Evolutionary conservation across 208 protist genomes (phyloP).

Genomic region (Naegleria lovaniensis): DNA sequence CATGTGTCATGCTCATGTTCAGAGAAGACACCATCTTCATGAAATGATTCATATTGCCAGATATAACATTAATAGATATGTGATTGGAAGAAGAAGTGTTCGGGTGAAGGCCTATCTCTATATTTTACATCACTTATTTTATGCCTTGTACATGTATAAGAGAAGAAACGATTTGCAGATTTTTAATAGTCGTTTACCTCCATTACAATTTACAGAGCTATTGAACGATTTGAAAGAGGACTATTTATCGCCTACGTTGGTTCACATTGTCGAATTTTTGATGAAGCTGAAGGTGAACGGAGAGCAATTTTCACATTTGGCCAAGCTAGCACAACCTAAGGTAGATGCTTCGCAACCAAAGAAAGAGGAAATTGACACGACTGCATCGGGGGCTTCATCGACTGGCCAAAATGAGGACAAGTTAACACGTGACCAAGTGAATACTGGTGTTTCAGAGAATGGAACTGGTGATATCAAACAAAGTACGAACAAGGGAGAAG

Average conservation of each 20-base stretch:
- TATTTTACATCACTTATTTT: constrained; percentile 10
- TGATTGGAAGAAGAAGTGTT: not conserved
- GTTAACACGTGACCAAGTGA: not conserved
- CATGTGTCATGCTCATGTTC: not conserved
- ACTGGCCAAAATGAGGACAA: not conserved
- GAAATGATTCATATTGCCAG: not conserved
- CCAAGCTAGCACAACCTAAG: not conserved
- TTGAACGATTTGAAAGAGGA: not conserved
- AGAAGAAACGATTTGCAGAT: not conserved
- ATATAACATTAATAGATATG: constrained; percentile 9
- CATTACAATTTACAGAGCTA: not conserved
- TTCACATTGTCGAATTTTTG: not conserved
- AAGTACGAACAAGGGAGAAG: not conserved
- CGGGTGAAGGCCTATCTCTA: not conserved
- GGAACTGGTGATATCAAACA: not conserved
- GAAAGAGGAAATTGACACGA: too few relatives aligned
- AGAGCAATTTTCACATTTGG: not conserved
- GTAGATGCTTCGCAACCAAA: too few relatives aligned
- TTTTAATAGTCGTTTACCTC: not conserved
- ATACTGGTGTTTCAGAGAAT: too few relatives aligned
- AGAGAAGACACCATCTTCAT: not conserved
- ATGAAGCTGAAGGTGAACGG: not conserved
- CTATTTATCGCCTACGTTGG: not conserved
- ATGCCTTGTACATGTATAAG: not conserved
- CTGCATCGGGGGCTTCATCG: not conserved